These are phyloP conservation scores for Cenchrus americanus DNA, from an alignment of 176 grass and related monocot genomes.

Conservation along the genomic window DNA sequence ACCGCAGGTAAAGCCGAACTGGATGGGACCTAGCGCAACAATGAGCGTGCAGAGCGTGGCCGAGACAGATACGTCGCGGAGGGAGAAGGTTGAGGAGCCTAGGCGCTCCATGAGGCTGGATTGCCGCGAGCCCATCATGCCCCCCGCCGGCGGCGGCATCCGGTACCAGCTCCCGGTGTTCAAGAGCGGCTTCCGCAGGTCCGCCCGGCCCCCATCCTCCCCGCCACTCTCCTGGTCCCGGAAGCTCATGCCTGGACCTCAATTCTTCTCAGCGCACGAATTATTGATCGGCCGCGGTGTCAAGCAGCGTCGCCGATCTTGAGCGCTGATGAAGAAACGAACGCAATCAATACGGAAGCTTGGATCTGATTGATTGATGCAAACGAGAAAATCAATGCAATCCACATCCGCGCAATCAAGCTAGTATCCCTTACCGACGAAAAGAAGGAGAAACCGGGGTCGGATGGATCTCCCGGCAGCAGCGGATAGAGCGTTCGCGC, in stretches of 20 bases:
- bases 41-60: slow-evolving; percentile 89
- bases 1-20: slow-evolving; percentile 88
- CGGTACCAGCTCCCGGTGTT: slow-evolving; percentile 99
- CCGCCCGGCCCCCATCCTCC: slow-evolving; percentile 58
- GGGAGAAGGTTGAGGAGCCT: slow-evolving; percentile 59
- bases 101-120: slow-evolving; percentile 85
- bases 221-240: slow-evolving; percentile 75
- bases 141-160: slow-evolving; percentile 50
- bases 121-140: slow-evolving; percentile 78
- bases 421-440: slow-evolving; percentile 1
- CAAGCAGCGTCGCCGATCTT: background rate
- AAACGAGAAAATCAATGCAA: background rate
- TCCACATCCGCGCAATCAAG: background rate
- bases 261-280: background rate
- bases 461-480: slow-evolving; percentile 9
- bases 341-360: background rate
- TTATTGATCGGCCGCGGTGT: background rate
- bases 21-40: slow-evolving; percentile 83
- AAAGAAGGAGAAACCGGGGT: background rate
- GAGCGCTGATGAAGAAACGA: background rate
- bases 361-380: slow-evolving; percentile 8
- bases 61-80: slow-evolving; percentile 72
- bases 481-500: background rate
- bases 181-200: slow-evolving; percentile 86
- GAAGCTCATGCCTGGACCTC: slow-evolving; percentile 73